Base-by-base conservation (phyloP, 495 filamentous ascomycete species). In the Talaromyces wortmannii region DNA sequence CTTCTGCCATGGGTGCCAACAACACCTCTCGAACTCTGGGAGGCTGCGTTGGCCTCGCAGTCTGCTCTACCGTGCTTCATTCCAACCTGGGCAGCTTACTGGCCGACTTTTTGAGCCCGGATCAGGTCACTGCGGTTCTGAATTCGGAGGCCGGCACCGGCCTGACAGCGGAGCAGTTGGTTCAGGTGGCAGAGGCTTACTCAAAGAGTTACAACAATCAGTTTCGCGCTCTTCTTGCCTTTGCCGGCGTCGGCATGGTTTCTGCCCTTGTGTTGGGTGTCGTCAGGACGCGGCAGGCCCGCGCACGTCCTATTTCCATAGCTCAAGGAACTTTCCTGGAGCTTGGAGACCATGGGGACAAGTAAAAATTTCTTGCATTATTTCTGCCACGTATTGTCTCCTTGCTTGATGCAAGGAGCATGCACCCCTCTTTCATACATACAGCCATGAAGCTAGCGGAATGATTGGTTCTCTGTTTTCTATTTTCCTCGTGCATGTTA, bases 1-100 rank as follows among this genome's bases (percentile, higher is more conserved):
- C 61, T 13, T 45, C 57, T 10, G 63, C 51, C 17, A 63, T 56
- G 10, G 61, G 57, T 4, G 52, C 58, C 29, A 33, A 59, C 42
- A 65, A 65, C 48, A 61, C 58, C 54, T 48, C 57, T 18, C 63
- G 63, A 7, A 63, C 61, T 2, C 49, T 65, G 2, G 63, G 63
- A 13, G 63, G 63, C 5, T 50, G 48, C 29, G 44, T 65, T 6
- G 63, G 55, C 0, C 50, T 65, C n/a, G 60, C 63, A 5, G 59
- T 63, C 13, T 60, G 55, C 50, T 57, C 55, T 11, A 57, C 61
- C 5, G 55, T 63, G 12, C 58, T 61, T 31, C 57, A 63, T 47
- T 52, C 55, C 7, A 18, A 23, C 5, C 49, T 65, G 2, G 31
- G 30, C 0, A 13, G 32, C 44, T 17, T 53, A 6, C 61, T 65